Evolutionary conservation across 164 flowering plant genomes (phyloP).

Genomic region (Paratinospora sagittata): DNA sequence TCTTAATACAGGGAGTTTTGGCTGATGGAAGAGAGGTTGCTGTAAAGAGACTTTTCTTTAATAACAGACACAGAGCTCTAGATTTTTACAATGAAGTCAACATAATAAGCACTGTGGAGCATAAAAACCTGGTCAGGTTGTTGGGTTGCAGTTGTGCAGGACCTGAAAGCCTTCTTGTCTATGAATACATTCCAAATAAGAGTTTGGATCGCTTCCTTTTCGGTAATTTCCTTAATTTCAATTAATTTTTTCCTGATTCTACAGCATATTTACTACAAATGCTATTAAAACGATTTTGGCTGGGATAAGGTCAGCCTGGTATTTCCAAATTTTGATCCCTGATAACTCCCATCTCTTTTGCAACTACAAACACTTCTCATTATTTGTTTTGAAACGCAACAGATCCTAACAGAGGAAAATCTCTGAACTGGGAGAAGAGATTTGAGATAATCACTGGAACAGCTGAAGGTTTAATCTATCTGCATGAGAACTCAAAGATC

Average conservation of each 20-base stretch:
- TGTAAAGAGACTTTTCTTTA: slow-evolving; percentile 43
- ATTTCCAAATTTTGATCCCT: no score
- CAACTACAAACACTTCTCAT: neutral
- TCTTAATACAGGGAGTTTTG: slow-evolving; percentile 44
- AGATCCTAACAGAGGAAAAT: slow-evolving; percentile 57
- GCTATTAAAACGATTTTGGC: no score
- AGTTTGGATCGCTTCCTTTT: slow-evolving; percentile 54
- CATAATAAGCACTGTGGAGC: slow-evolving; percentile 47
- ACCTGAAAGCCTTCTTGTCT: slow-evolving; percentile 43
- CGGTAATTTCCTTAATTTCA: slow-evolving; percentile 29
- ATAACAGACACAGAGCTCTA: slow-evolving; percentile 22
- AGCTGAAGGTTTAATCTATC: slow-evolving; percentile 60
- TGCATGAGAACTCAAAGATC: slow-evolving; percentile 42
- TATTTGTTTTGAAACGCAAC: slow-evolving; percentile 13
- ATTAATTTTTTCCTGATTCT: neutral
- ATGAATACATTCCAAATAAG: slow-evolving; percentile 50
- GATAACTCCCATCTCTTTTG: neutral
- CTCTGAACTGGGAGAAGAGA: slow-evolving; percentile 56
- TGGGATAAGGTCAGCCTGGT: no score
- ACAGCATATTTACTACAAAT: neutral
- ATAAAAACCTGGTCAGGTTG: slow-evolving; percentile 56
- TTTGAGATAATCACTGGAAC: slow-evolving; percentile 49
- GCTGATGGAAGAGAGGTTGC: slow-evolving; percentile 68
- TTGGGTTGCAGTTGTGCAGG: slow-evolving; percentile 52
- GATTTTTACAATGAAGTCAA: slow-evolving; percentile 52